These are phyloP conservation scores for Sphaerulina populicola DNA, from an alignment of 2,329 filamentous ascomycete species.

Conservation along the genomic window DNA sequence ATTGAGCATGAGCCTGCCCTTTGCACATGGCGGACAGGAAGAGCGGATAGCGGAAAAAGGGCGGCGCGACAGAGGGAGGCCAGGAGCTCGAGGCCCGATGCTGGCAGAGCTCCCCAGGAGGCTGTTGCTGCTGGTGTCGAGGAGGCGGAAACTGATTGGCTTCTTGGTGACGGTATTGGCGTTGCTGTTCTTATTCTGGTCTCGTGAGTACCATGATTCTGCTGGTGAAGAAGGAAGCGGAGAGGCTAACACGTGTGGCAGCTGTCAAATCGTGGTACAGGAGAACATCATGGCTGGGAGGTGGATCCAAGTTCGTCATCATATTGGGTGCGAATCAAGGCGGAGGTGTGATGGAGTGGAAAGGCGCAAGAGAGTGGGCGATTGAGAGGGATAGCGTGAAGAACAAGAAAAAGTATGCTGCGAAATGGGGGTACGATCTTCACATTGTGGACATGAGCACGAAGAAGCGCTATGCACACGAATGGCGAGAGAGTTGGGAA, in stretches of 20 bases:
- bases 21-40: constrained; percentile 46
- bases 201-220: constrained; percentile 19
- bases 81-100: constrained; percentile 3
- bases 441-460: constrained; percentile 98
- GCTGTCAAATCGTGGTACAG: constrained; percentile 56
- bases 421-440: constrained; percentile 85
- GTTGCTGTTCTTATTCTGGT: constrained; percentile 23
- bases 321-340: constrained; percentile 90
- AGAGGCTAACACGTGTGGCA: constrained; percentile 32
- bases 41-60: constrained; percentile 63
- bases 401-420: constrained; percentile 86
- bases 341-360: constrained; percentile 98
- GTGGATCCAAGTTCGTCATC: constrained; percentile 85
- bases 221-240: not conserved
- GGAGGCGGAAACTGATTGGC: constrained; percentile 27
- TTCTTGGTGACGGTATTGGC: constrained; percentile 20
- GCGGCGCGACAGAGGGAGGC: constrained; percentile 53
- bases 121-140: constrained; percentile 25
- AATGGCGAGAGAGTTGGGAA: constrained; percentile 99
- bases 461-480: constrained; percentile 96
- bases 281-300: constrained; percentile 63
- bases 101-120: constrained; percentile 22
- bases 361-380: constrained; percentile 93
- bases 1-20: constrained; percentile 67
- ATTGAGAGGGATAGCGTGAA: constrained; percentile 92